A percentile compares a stretch with the other conserved stretches of the same genome.
These are phyloP conservation scores for Hymenoscyphus linearis DNA, from an alignment of 2,329 filamentous ascomycete genomes.

Conservation along the genomic window DNA sequence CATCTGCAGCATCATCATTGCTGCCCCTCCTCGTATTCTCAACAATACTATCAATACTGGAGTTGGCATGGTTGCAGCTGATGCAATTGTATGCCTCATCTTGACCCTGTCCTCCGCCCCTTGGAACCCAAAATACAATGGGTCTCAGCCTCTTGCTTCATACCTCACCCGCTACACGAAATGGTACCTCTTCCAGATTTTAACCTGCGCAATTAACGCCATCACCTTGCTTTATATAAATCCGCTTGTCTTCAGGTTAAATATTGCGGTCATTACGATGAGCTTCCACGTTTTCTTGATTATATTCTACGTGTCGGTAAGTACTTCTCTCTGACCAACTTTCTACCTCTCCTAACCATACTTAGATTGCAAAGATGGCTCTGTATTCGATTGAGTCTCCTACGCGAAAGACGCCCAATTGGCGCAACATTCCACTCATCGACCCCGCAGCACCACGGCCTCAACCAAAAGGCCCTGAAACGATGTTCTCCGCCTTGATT, in stretches of 20 bases:
- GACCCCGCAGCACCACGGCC: not conserved
- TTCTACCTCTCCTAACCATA: slow-evolving; percentile 9
- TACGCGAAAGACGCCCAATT: not conserved
- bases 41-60: not conserved
- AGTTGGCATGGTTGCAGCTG: not conserved
- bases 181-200: not conserved
- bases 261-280: slow-evolving; percentile 5
- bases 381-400: not conserved
- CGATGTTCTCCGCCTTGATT: not conserved
- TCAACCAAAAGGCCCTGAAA: not conserved
- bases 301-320: slow-evolving; percentile 48
- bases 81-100: slow-evolving; percentile 40
- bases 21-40: not conserved
- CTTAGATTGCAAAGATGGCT: slow-evolving; percentile 20
- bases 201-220: not conserved
- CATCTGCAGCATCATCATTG: not conserved
- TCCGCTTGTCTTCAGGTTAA: not conserved
- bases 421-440: not conserved
- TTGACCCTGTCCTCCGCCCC: slow-evolving; percentile 50
- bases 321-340: slow-evolving; percentile 26
- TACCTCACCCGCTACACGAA: not conserved
- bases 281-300: slow-evolving; percentile 50
- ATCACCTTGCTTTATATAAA: not conserved
- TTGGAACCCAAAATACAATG: slow-evolving; percentile 65
- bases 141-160: slow-evolving; percentile 34